These are phyloP conservation scores for Anisodus acutangulus DNA, from an alignment of 257 asterid species.

Conservation along the genomic window DNA sequence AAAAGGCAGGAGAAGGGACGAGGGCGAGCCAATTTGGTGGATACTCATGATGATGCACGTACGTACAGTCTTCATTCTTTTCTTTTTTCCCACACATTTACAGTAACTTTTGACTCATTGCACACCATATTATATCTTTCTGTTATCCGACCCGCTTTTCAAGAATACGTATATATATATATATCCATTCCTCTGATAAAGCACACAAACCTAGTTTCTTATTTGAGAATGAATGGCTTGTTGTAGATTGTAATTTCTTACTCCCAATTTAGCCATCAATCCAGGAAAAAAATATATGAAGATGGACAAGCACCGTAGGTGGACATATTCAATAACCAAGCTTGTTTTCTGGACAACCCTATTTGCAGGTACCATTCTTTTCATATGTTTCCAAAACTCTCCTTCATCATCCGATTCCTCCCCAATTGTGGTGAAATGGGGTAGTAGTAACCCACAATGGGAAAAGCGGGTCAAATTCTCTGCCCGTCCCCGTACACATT, in stretches of 20 bases:
- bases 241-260: not conserved
- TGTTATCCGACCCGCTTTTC: conserved; percentile 20
- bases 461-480: conserved; percentile 35
- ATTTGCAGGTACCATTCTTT: conserved; percentile 37
- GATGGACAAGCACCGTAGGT: conserved; percentile 50
- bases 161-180: conserved; percentile 12
- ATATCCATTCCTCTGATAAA: not conserved
- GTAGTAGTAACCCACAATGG: conserved; percentile 40
- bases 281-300: not conserved
- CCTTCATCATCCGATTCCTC: conserved; percentile 29
- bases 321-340: conserved; percentile 38
- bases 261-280: not conserved
- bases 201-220: not conserved
- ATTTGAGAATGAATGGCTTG: not conserved
- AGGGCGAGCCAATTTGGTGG: not conserved
- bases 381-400: conserved; percentile 40
- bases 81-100: conserved; percentile 27
- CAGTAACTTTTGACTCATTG: not conserved
- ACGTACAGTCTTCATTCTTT: not conserved
- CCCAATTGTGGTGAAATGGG: conserved; percentile 25
- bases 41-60: too few relatives aligned
- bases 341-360: conserved; percentile 48
- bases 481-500: conserved; percentile 31
- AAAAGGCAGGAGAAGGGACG: not conserved
- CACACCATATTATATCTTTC: not conserved